These are phyloP conservation scores for Fraxinus angustifolia DNA, from an alignment of 305 asterid genomes.

Conservation along the genomic window DNA sequence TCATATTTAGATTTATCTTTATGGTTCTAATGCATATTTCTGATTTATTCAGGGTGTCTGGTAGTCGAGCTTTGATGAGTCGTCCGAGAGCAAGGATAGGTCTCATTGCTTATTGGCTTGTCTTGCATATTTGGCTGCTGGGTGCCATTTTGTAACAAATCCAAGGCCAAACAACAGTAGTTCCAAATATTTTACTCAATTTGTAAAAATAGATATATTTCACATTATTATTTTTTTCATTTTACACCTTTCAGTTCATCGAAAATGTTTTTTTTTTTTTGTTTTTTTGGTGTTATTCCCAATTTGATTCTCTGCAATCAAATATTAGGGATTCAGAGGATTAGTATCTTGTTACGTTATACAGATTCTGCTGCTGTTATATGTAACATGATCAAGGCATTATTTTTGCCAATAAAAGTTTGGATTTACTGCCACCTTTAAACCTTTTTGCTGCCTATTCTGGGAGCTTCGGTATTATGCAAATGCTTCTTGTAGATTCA, in stretches of 20 bases:
- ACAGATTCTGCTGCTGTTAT: conserved; percentile 15
- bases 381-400: conserved; percentile 18
- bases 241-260: conserved; percentile 17
- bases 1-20: background rate
- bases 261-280: conserved; percentile 29
- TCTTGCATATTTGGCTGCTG: conserved; percentile 79
- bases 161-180: conserved; percentile 15
- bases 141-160: conserved; percentile 65
- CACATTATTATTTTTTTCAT: conserved; percentile 12
- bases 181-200: conserved; percentile 14
- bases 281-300: conserved; percentile 25
- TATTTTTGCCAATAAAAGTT: conserved; percentile 7
- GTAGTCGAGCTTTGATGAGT: conserved; percentile 80
- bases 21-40: conserved; percentile 26
- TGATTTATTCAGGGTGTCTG: conserved; percentile 70
- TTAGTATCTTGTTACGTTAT: conserved; percentile 20
- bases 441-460: background rate
- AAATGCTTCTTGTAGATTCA: too few relatives aligned
- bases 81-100: conserved; percentile 93
- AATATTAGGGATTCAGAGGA: conserved; percentile 60
- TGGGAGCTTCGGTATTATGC: background rate
- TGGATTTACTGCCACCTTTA: background rate
- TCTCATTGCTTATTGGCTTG: conserved; percentile 68
- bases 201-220: conserved; percentile 40
- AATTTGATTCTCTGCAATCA: conserved; percentile 59